Conservation (phyloP, 2,329 filamentous ascomycete species). For the Keithomyces neogunnii region DNA sequence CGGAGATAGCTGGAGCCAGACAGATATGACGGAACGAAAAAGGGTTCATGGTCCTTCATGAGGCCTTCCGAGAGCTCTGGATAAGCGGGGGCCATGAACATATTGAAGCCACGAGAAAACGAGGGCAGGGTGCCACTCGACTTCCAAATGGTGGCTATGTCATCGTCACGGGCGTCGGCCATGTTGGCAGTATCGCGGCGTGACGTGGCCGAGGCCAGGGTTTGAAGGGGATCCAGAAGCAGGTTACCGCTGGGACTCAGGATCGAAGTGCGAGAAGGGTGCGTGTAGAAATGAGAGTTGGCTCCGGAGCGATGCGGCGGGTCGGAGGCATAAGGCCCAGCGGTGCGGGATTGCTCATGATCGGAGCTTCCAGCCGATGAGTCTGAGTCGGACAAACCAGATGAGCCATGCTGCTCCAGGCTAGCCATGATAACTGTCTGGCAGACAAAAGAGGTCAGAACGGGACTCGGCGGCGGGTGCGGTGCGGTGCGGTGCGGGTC, state of each 20-base stretch:
- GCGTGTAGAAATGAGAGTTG: conserved; percentile 37
- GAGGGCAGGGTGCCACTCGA: conserved; percentile 26
- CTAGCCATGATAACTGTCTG: conserved; percentile 6
- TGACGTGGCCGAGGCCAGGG: conserved; percentile 3
- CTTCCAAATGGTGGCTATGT: conserved; percentile 15
- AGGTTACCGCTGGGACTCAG: conserved; percentile 38
- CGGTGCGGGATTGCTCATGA: conserved; percentile 6
- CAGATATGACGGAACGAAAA: conserved; percentile 83
- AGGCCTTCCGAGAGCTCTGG: conserved; percentile 16
- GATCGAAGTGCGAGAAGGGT: conserved; percentile 30
- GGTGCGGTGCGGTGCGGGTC: conserved; percentile 18
- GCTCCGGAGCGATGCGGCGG: conserved; percentile 21
- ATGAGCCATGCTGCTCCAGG: conserved; percentile 17
- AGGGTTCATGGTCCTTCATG: conserved; percentile 29
- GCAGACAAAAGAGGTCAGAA: no score
- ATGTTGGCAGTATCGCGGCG: conserved; percentile 15
- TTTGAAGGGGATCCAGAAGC: conserved; percentile 9
- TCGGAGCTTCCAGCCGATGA: conserved; percentile 12
- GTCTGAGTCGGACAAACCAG: conserved; percentile 16
- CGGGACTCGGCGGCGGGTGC: not conserved
- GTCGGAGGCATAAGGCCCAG: conserved; percentile 18
- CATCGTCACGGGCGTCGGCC: conserved; percentile 25
- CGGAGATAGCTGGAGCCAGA: conserved; percentile 68
- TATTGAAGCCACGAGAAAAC: conserved; percentile 45
- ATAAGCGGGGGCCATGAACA: conserved; percentile 30